Percentiles rank a stretch among this genome's conserved stretches.
Evolutionary conservation across 2,329 filamentous ascomycete species (phyloP).

Genomic region (Daldinia sp.): DNA sequence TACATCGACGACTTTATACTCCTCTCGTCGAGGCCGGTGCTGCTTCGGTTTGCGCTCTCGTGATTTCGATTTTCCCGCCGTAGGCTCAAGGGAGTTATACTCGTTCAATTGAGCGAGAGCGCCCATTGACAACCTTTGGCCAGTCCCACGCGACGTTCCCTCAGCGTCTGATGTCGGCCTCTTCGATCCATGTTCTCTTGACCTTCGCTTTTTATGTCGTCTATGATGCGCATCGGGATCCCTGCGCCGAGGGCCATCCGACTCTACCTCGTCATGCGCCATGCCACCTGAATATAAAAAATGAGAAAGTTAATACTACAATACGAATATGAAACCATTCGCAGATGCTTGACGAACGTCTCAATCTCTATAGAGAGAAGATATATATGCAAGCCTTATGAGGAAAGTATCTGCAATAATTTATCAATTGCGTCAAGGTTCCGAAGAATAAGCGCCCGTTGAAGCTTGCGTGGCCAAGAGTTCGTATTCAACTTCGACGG

Average conservation of each 20-base stretch:
- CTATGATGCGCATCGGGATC: constrained; percentile 50
- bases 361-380: constrained; percentile 1
- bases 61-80: constrained; percentile 57
- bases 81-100: constrained; percentile 62
- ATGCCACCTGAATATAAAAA: constrained; percentile 34
- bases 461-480: constrained; percentile 22
- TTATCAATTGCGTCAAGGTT: constrained; percentile 33
- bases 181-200: constrained; percentile 50
- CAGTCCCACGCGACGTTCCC: constrained; percentile 48
- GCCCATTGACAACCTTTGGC: constrained; percentile 59
- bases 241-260: constrained; percentile 44
- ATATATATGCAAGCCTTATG: constrained; percentile 38
- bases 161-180: constrained; percentile 53
- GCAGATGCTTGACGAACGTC: constrained; percentile 5
- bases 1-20: constrained; percentile 37
- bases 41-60: constrained; percentile 56
- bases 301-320: constrained; percentile 18
- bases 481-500: constrained; percentile 17
- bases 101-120: constrained; percentile 76
- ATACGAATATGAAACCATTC: constrained; percentile 16
- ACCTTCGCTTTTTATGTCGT: constrained; percentile 54
- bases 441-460: constrained; percentile 11
- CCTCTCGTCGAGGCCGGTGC: constrained; percentile 49
- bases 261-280: constrained; percentile 51
- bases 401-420: constrained; percentile 45